phyloP scores from a whole-genome alignment of 202 grass and related monocot genomes.

The Saccharum hybrid region DNA sequence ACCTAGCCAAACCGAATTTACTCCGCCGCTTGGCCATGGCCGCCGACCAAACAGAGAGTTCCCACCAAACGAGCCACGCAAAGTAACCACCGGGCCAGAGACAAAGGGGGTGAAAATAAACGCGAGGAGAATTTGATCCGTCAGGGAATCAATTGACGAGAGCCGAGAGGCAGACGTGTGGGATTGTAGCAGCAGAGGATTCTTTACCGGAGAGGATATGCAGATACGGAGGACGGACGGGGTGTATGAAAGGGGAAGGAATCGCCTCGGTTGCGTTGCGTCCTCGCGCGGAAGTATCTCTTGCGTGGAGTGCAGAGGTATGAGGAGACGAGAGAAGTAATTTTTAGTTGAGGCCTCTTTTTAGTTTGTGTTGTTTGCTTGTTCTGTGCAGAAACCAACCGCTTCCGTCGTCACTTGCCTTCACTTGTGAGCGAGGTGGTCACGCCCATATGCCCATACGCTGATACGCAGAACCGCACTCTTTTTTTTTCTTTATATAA shows the following conservation, averaged over 20 bases:
- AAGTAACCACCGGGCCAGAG: too few species aligned
- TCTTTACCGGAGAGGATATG: constrained; percentile 13
- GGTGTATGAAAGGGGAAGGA: constrained; percentile 37
- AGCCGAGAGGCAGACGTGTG: constrained; percentile 27
- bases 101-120: neutral
- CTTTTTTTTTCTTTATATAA: neutral
- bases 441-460: neutral
- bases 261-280: constrained; percentile 14
- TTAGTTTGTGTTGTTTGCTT: neutral
- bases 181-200: constrained; percentile 12
- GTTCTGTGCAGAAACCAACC: constrained; percentile 1
- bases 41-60: neutral
- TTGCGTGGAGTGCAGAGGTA: constrained; percentile 55
- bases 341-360: too few species aligned
- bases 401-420: neutral
- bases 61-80: neutral
- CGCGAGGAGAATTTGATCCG: neutral
- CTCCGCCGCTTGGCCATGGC: constrained; percentile 51
- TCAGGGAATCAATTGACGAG: neutral
- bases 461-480: neutral
- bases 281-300: constrained; percentile 40
- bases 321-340: neutral
- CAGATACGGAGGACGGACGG: neutral
- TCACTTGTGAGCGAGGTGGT: neutral
- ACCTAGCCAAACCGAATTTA: constrained; percentile 44